Evolutionary conservation across 148 eudicot genomes (phyloP), one percentile per base, ranked within the genome.

Genomic region (Cornus florida): DNA sequence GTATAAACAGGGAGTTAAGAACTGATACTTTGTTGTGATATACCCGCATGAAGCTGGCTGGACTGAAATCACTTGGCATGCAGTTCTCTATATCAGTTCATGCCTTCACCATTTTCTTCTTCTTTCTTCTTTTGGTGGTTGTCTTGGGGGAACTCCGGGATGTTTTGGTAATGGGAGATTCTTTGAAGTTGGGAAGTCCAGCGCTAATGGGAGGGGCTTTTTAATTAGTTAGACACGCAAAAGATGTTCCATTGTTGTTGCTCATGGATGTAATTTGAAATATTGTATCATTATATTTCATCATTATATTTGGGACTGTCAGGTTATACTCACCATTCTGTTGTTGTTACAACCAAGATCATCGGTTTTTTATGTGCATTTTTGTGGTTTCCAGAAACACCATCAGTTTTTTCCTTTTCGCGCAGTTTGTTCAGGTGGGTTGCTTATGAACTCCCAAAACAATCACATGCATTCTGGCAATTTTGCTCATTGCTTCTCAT

Each of bases 111-210:
- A 19, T 24, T 57, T 57, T 6, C 20, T 68, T n/a, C 8, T 31
- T 2, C 57, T 57, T 48, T 17, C 22, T 39, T 6, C 41, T 80
- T 14, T 28, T 59, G 66, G 35, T 69, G 70, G 69, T 60, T 16
- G 66, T 19, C 23, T 62, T 13, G 66, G 23, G 24, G 66, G 23
- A 4, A 14, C 17, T 13, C 17, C 13, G 65, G 65, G 65, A 17
- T 20, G 20, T 14, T 60, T 43, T 39, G 35, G 22, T 16, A 28
- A 1, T 28, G 28, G 20, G 12, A 6, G 56, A 16, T 60, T 56
- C 70, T 75, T 28, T 76, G 79, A 76, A 76, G 79, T 46, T 43
- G 9, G 48, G 23, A 72, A 48, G 67, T 67, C 72, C 46, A n/a
- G 43, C 67, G 24, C 79, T 41, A 65, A 41, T 20, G 43, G 28